phyloP scores from a whole-genome alignment of 2,329 filamentous ascomycete species.

The Camillea tinctor region DNA sequence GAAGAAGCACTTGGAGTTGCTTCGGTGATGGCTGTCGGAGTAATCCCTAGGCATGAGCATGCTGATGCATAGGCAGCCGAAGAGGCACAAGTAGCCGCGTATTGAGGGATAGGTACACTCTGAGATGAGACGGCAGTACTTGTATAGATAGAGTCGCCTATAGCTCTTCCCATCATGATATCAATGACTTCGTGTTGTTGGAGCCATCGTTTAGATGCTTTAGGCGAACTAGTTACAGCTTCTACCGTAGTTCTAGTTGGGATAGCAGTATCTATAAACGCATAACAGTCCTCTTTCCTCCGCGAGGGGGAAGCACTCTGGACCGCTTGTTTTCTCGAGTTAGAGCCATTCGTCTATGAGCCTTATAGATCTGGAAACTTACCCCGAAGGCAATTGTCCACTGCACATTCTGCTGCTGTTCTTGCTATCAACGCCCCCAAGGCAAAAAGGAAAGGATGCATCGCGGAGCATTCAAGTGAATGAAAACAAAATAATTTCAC shows the following conservation, averaged over 20 bases:
- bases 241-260: constrained; percentile 14
- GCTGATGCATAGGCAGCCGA: constrained; percentile 19
- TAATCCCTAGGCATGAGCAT: constrained; percentile 20
- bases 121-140: neutral
- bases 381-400: constrained; percentile 15
- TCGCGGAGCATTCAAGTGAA: neutral
- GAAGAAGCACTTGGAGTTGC: constrained; percentile 12
- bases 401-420: constrained; percentile 8
- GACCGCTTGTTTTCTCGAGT: neutral
- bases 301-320: constrained; percentile 4
- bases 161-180: constrained; percentile 10
- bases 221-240: constrained; percentile 6
- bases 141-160: neutral
- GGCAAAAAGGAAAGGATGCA: neutral
- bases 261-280: constrained; percentile 6
- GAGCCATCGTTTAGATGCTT: constrained; percentile 18
- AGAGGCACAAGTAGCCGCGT: constrained; percentile 18
- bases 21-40: constrained; percentile 11
- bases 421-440: constrained; percentile 1
- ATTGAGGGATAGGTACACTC: constrained; percentile 10
- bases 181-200: constrained; percentile 16
- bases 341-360: neutral
- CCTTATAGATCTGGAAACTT: neutral
- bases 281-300: constrained; percentile 13
- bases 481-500: neutral